Base-by-base conservation (phyloP, 2,329 filamentous ascomycete species). In the Ophiognomonia clavigignenti-juglandacearum region DNA sequence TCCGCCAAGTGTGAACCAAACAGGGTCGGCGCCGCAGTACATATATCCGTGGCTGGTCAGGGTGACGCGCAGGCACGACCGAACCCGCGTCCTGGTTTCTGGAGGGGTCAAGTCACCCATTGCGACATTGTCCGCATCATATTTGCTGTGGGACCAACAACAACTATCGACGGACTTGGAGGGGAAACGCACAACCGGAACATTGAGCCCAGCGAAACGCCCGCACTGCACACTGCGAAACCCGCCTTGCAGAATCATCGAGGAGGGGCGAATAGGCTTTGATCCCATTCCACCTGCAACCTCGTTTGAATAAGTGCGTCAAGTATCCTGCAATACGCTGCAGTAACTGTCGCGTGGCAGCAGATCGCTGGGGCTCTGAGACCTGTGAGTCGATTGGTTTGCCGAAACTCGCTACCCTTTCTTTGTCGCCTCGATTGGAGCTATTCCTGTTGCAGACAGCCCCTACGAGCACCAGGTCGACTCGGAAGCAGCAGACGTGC, bases 371-470 rank as follows among this genome's bases (percentile, higher is more conserved):
- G 39, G 41, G 13, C 32, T 16, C 31, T 41, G 24, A 31, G 19
- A 16, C 20, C 38, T 31, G 29, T 35, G 39, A 20, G 38, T 43
- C 46, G 42, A 48, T 48, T 48, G 45, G 49, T 26, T 39, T 42
- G 34, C 26, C 29, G 24, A 20, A 22, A 23, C 23, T 48, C 34
- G 38, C 45, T 49, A 45, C 49, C 45, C 41, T 35, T 6, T 39
- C 45, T 48, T 51, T 48, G 46, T 48, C 35, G 41, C 34, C 42
- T 51, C 45, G 39, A 9, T 45, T 43, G 29, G 31, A 37, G 42
- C 49, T 44, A 48, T 45, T 51, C 49, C 49, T 43, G 37, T 45
- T 51, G 49, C 49, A 51, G 49, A 45, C 40, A 45, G 45, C 16
- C 41, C 29, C 40, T 44, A 35, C 27, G 34, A 45, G 40, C 39